Evolutionary conservation across 2,329 filamentous ascomycete genomes (phyloP), one percentile per base, ranked within the genome.

Genomic region (Graphiopsis chlorocephala): DNA sequence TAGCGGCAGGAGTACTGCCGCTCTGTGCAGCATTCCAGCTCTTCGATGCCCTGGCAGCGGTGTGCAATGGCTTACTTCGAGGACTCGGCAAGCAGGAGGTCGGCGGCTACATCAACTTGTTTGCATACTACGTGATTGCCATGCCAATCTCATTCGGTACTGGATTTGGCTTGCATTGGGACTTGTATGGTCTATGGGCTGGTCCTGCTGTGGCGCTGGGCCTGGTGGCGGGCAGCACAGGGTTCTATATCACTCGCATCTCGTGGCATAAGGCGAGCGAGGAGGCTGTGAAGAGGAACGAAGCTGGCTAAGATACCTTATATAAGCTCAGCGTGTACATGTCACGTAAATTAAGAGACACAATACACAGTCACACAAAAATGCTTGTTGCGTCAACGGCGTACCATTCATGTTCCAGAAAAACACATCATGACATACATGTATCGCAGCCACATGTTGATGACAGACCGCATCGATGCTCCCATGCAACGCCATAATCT

Each of bases 71-170:
- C 29, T 83, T 97, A 45, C 83, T 98, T 29, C 86, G 95, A 48
- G 94, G 94, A 14, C 85, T 98, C 17, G 95, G 95, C 2, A 87
- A 91, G 65, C 94, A 98, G 77, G 88, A 92, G 68, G 88, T 98
- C 64, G 94, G 94, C 14, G 93, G 94, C 0, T 97, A 94, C 71
- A 88, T 93, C 8, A 96, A 95, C 72, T 79, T 98, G 2, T 86
- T 92, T 58, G 89, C 89, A 25, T 97, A 97, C 79, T 99, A 98
- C 77, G 80, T 86, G 20, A 72, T 98, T 28, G 94, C 92, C 0
- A 83, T 98, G 77, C 94, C 95, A 0, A 86, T 97, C 35, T 92
- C 89, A 45, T 90, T 97, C 69, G 86, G 85, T 4, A 86, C 90
- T 0, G 90, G 88, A 0, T 97, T 98, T 75, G 89, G 87, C 0